A percentile compares a stretch with the other conserved stretches of the same genome.
Conservation (phyloP, 179 eudicot genomes). For the Sideroxylon spinosum region DNA sequence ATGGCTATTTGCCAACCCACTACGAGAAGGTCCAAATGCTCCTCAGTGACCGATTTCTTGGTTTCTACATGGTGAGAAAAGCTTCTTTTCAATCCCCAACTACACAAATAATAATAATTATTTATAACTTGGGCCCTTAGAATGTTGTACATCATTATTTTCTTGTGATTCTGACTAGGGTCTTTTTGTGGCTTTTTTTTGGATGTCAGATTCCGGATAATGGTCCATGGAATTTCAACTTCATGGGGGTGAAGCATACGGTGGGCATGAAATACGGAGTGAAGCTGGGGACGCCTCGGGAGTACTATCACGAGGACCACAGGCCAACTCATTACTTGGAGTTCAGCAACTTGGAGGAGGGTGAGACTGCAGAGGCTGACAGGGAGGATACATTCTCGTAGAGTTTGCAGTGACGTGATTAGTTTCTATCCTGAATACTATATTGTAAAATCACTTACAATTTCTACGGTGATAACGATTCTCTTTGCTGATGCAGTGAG, state of each 20-base stretch:
- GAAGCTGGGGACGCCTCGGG: slow-evolving; percentile 82
- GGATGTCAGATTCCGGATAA: slow-evolving; percentile 65
- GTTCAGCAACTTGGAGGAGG: slow-evolving; percentile 81
- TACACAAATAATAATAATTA: too few relatives aligned
- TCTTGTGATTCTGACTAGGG: not conserved
- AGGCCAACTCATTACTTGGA: slow-evolving; percentile 85
- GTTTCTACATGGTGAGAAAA: slow-evolving; percentile 86
- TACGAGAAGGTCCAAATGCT: slow-evolving; percentile 99
- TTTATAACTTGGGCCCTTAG: not conserved
- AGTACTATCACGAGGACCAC: slow-evolving; percentile 82
- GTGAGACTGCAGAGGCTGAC: slow-evolving; percentile 68
- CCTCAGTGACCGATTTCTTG: slow-evolving; percentile 95
- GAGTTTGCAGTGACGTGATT: not conserved
- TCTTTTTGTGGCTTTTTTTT: not conserved
- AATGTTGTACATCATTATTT: not conserved
- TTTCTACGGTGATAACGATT: too few relatives aligned
- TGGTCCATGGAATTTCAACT: slow-evolving; percentile 96
- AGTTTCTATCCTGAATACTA: too few relatives aligned
- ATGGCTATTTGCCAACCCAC: slow-evolving; percentile 92
- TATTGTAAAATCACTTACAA: too few relatives aligned
- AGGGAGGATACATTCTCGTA: slow-evolving; percentile 76
- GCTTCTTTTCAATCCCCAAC: too few relatives aligned
- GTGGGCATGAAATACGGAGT: slow-evolving; percentile 81
- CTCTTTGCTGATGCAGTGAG: too few relatives aligned
- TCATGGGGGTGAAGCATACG: slow-evolving; percentile 95